A percentile compares a stretch with the other conserved stretches of the same genome.
Conservation (phyloP, 1,139 yeast genomes). For the Yamadazyma atmosphaerica region DNA sequence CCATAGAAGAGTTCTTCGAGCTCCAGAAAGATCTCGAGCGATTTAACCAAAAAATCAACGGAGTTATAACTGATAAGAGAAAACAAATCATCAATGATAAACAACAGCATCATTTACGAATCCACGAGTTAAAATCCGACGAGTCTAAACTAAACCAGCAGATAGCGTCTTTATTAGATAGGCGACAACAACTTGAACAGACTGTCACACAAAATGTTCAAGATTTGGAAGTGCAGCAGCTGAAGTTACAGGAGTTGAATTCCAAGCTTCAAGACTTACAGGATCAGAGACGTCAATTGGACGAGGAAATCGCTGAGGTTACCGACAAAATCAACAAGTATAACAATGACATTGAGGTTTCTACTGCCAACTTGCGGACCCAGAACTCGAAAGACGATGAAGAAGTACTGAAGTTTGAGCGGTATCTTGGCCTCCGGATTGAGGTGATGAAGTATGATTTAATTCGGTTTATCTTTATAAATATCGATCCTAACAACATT, state of each 20-base stretch:
- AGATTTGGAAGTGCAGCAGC: slow-evolving; percentile 23
- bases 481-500: slow-evolving; percentile 41
- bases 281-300: slow-evolving; percentile 24
- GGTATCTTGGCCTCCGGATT: slow-evolving; percentile 46
- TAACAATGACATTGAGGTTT: slow-evolving; percentile 18
- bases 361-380: slow-evolving; percentile 26
- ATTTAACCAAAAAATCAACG: slow-evolving; percentile 28
- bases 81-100: slow-evolving; percentile 28
- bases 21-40: slow-evolving; percentile 31
- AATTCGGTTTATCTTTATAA: slow-evolving; percentile 40
- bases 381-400: slow-evolving; percentile 37
- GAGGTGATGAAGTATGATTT: slow-evolving; percentile 39
- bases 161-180: slow-evolving; percentile 20
- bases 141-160: slow-evolving; percentile 25
- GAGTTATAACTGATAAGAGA: slow-evolving; percentile 25
- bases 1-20: slow-evolving; percentile 24
- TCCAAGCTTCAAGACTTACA: slow-evolving; percentile 23
- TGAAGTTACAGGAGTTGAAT: slow-evolving; percentile 28
- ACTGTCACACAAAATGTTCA: slow-evolving; percentile 19
- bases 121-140: slow-evolving; percentile 30
- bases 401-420: slow-evolving; percentile 43
- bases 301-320: slow-evolving; percentile 26
- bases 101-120: slow-evolving; percentile 27
- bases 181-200: slow-evolving; percentile 23
- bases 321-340: slow-evolving; percentile 22